Evolutionary conservation across 495 filamentous ascomycete species (phyloP).

Genomic region (Pseudomonodictys pantanalensis): DNA sequence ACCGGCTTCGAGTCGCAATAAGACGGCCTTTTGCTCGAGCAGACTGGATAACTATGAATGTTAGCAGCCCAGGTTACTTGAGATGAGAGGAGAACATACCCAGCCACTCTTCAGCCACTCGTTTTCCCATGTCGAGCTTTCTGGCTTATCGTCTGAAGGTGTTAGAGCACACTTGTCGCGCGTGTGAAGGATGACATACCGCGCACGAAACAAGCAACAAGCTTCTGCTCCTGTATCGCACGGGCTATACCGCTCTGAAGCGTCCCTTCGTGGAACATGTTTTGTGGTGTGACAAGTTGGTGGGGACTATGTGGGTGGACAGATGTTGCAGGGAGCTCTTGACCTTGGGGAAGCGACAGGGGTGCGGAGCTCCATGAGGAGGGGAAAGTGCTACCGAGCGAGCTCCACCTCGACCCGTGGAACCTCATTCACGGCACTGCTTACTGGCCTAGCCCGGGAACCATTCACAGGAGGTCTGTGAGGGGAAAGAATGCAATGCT

Average conservation of each 20-base stretch:
- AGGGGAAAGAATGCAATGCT: neutral
- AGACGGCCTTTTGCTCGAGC: constrained; percentile 58
- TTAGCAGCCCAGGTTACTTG: neutral
- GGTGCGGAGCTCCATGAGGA: neutral
- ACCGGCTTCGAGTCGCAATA: constrained; percentile 64
- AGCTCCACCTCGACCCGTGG: neutral
- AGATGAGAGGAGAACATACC: constrained; percentile 41
- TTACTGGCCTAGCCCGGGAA: neutral
- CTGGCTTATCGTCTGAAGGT: constrained; percentile 58
- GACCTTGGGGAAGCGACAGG: neutral
- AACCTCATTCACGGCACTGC: neutral
- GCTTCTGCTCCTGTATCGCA: constrained; percentile 64
- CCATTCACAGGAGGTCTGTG: neutral
- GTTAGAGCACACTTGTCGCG: neutral
- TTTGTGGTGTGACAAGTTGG: neutral
- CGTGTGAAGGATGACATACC: constrained; percentile 42
- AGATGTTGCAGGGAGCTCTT: constrained; percentile 1
- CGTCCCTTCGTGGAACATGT: constrained; percentile 76
- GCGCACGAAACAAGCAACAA: constrained; percentile 68
- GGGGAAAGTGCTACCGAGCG: neutral
- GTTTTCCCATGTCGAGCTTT: constrained; percentile 72
- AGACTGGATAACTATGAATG: constrained; percentile 43
- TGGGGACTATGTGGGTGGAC: constrained; percentile 1
- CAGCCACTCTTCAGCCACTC: constrained; percentile 63
- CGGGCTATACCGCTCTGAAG: constrained; percentile 73